Evolutionary conservation across 257 asterid genomes (phyloP).

Genomic region (Nicotiana benthamiana): DNA sequence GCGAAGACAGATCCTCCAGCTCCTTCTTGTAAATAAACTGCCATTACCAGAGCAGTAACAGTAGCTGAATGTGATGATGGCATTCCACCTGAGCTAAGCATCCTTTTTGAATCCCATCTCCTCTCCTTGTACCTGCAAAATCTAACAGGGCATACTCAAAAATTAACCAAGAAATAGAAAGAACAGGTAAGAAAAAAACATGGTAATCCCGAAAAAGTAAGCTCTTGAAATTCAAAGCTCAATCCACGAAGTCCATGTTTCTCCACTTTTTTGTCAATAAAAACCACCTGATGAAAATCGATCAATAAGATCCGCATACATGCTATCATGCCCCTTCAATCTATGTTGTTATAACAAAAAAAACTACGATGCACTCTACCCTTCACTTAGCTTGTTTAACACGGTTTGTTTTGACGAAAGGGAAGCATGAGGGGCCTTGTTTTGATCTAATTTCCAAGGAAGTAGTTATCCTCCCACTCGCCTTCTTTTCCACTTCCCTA

Average conservation of each 20-base stretch:
- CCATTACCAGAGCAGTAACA: conserved; percentile 74
- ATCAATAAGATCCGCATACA: background rate
- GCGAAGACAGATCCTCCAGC: conserved; percentile 68
- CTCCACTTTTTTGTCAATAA: background rate
- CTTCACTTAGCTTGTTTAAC: background rate
- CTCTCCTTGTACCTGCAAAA: conserved; percentile 83
- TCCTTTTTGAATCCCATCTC: conserved; percentile 86
- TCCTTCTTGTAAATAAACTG: conserved; percentile 80
- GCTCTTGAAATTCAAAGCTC: background rate
- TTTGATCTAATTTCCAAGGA: background rate
- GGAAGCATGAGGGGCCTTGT: background rate
- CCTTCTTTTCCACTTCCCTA: background rate
- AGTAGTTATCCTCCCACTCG: background rate
- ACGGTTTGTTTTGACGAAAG: background rate
- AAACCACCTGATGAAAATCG: background rate
- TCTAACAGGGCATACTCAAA: conserved; percentile 39
- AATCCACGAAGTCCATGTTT: background rate
- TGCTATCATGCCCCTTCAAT: background rate
- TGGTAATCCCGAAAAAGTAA: background rate
- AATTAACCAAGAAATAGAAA: conserved; percentile 31
- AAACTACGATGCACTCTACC: background rate
- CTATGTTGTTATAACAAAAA: background rate
- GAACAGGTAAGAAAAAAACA: background rate
- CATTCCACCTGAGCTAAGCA: conserved; percentile 98
- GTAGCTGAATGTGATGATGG: conserved; percentile 97